Base-by-base conservation (phyloP, 805 yeast genomes). In the Spathaspora gorwiae region DNA sequence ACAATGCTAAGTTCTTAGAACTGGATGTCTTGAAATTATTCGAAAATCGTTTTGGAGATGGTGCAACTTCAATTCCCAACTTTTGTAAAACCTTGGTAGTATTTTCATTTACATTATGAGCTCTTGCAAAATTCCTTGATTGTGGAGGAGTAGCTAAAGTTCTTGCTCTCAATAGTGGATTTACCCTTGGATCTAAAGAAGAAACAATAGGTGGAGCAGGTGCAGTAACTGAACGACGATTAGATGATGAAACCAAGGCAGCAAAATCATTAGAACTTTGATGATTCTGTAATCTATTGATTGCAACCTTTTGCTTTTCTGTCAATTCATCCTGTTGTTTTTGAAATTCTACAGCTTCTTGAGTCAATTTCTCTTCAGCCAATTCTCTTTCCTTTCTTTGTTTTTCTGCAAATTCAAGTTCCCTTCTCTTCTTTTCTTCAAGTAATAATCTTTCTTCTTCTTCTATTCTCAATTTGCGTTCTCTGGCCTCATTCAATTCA, bases 11-110 rank as follows among this genome's bases (percentile, higher is more conserved):
- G 40, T 65, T 64, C 44, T 55, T 65, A 1, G 74, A 68, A 29
- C 72, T 66, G 6, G 75, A 68, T 7, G 73, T 67, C 49, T 70
- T 70, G 40, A 64, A 40, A 34, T 53, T 29, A 33, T 70, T 66
- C 7, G 75, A 53, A 8, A 51, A 58, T 34, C 39, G 41, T 10
- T 51, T 46, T 2, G 48, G 44, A 6, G 46, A 40, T 14, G 40
- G 42, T 14, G 55, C 42, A 39, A 62, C 53, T 27, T 64, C 68
- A 38, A 70, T 68, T 1, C 75, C 75, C 37, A 69, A 53, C 42
- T 61, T 64, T 34, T 66, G 67, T 44, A 70, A 59, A 2, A 68
- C 72, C 37, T 56, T 59, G 11, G 59, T 47, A 43, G 70, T 63
- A 46, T 61, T 61, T 10, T 59, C 65, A 44, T 53, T 55, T 6